Percentiles rank a stretch among this genome's conserved stretches.
phyloP scores from a whole-genome alignment of 208 protist species.

The Entamoeba nuttalli region DNA sequence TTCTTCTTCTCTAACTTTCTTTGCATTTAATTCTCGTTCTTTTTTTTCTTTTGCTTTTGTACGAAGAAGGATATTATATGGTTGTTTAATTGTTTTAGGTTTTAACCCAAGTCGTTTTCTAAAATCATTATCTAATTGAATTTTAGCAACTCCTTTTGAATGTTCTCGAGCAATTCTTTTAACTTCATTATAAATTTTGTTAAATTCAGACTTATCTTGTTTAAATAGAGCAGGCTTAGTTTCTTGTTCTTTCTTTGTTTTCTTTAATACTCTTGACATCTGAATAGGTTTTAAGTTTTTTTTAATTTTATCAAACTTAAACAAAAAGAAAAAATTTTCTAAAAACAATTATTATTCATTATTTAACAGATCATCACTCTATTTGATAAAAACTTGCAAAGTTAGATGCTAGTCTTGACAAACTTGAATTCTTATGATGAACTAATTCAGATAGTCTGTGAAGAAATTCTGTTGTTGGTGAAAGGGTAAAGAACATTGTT shows the following conservation, averaged over 20 bases:
- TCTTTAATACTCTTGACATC: neutral
- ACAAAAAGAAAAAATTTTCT: too few species aligned
- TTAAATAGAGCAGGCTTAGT: neutral
- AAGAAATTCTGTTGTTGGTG: too few species aligned
- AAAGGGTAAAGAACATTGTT: too few species aligned
- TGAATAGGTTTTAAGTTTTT: too few species aligned
- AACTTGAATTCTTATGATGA: too few species aligned
- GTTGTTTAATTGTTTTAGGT: neutral
- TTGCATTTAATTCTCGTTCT: neutral
- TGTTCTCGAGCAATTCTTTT: neutral
- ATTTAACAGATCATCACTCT: too few species aligned
- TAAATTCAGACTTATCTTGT: neutral
- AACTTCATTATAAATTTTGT: neutral
- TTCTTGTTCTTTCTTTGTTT: neutral
- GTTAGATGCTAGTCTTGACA: too few species aligned
- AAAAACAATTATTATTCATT: too few species aligned
- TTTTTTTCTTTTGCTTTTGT: neutral
- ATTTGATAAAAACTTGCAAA: too few species aligned
- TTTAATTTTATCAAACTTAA: too few species aligned
- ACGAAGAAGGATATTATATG: neutral
- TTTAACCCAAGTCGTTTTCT: neutral
- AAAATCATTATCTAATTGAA: neutral
- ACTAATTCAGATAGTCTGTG: too few species aligned
- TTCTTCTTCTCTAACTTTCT: neutral
- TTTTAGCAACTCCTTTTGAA: neutral